Evolutionary conservation across 345 rosid species (phyloP), one percentile per base, ranked within the genome.

Genomic region (Gossypium bickii): DNA sequence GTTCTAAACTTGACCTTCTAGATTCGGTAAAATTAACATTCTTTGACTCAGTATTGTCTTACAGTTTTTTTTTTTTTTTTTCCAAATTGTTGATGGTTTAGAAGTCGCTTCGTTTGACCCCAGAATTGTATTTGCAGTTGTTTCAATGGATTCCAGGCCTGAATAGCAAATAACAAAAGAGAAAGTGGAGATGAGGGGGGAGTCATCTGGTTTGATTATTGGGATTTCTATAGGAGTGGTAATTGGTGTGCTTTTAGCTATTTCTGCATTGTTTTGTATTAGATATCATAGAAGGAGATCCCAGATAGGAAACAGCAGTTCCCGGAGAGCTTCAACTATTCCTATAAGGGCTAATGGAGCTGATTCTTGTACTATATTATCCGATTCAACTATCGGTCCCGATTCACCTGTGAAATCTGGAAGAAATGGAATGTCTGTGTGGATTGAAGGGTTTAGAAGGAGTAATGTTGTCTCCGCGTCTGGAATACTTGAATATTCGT

Each of bases 141-240:
- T 58, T 74, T 89, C 64, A 64, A 86, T 89, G 92, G 89, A 78
- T 34, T 67, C 68, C 81, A 66, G 78, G 69, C 34, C 80, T 74
- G 72, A 85, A 61, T 80, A 83, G 80, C 70, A 49, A 71, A 78
- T 81, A 73, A 56, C 25, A 44, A 58, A 69, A 69, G 44, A 68
- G 45, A 59, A 17, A 66, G 76, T 69, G 75, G 88, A 86, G 73
- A 95, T 95, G 99, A 87, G 85, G 74, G 94, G 80, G 76, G 92
- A 87, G 73, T 88, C 97, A 2, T 83, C 93, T n/a, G 97, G 97
- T 22, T 81, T 96, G 88, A 88, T 96, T 43, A 85, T 92, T 44
- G 99, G 98, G 81, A 91, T 89, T 77, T 92, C 97, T 2, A 86
- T 88, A 2, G 99, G 99, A 48, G 83, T 96, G 71, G 99, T 93